Conservation (phyloP, 345 rosid genomes). For the Sapria himalayana region DNA sequence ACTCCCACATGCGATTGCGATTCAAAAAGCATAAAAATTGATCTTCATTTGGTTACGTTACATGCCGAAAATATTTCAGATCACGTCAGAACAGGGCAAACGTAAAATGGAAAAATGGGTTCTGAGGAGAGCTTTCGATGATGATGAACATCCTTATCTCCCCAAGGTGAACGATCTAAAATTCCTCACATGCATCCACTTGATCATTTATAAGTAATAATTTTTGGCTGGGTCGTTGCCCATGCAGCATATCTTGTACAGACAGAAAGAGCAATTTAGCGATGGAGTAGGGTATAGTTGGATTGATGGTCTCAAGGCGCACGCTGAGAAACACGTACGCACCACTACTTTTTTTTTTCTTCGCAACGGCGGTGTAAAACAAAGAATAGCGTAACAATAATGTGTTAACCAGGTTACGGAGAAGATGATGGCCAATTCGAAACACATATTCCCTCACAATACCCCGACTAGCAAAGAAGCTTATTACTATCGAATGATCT, state of each 20-base stretch:
- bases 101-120: slow-evolving; percentile 76
- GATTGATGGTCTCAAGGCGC: slow-evolving; percentile 91
- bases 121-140: slow-evolving; percentile 71
- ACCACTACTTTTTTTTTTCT: too few relatives aligned
- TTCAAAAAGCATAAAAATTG: too few relatives aligned
- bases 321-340: slow-evolving; percentile 45
- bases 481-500: slow-evolving; percentile 71
- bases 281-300: slow-evolving; percentile 95
- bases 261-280: slow-evolving; percentile 94
- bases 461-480: slow-evolving; percentile 79
- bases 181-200: too few relatives aligned
- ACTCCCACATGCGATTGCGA: slow-evolving; percentile 3
- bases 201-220: too few relatives aligned
- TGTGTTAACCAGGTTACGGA: slow-evolving; percentile 70
- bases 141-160: slow-evolving; percentile 61
- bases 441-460: slow-evolving; percentile 51
- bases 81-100: slow-evolving; percentile 38
- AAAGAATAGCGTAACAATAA: too few relatives aligned
- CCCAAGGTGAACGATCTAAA: slow-evolving; percentile 44
- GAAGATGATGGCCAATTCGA: slow-evolving; percentile 66
- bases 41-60: too few relatives aligned
- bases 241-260: slow-evolving; percentile 65
- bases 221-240: too few relatives aligned
- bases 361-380: too few relatives aligned
- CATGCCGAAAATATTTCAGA: too few relatives aligned